Conservation (phyloP, 2,329 filamentous ascomycete genomes). For the Niveomyces coronatus region DNA sequence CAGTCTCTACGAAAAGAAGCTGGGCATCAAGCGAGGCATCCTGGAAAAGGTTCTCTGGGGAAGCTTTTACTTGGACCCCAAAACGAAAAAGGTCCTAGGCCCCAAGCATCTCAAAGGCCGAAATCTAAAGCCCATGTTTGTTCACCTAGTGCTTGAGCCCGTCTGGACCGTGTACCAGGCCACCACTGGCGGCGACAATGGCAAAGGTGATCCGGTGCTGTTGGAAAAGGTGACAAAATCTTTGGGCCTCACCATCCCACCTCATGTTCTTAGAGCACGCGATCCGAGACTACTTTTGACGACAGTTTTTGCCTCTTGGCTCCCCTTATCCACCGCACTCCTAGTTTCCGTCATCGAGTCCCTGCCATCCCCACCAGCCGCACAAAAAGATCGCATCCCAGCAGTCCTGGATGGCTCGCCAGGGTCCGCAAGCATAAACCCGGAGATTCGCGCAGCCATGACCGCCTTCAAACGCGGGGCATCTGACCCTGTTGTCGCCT, state of each 20-base stretch:
- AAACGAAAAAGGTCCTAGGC: slow-evolving; percentile 86
- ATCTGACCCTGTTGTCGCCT: slow-evolving; percentile 75
- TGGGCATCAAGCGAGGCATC: slow-evolving; percentile 79
- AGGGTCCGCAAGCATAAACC: slow-evolving; percentile 60
- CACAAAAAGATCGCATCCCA: slow-evolving; percentile 72
- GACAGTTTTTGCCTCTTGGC: slow-evolving; percentile 78
- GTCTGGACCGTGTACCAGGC: slow-evolving; percentile 95
- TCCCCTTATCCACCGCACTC: slow-evolving; percentile 84
- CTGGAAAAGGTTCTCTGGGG: slow-evolving; percentile 96
- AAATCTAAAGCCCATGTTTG: slow-evolving; percentile 90
- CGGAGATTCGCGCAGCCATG: slow-evolving; percentile 68
- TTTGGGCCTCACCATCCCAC: slow-evolving; percentile 69
- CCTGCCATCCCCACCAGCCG: slow-evolving; percentile 69
- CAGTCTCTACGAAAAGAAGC: slow-evolving; percentile 86
- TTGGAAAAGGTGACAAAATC: slow-evolving; percentile 95
- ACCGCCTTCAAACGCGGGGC: slow-evolving; percentile 61
- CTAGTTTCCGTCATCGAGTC: slow-evolving; percentile 92
- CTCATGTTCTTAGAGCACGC: slow-evolving; percentile 73
- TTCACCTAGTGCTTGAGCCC: slow-evolving; percentile 88
- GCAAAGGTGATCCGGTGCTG: slow-evolving; percentile 70
- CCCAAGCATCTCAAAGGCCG: slow-evolving; percentile 89
- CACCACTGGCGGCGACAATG: slow-evolving; percentile 70
- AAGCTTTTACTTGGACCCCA: slow-evolving; percentile 91
- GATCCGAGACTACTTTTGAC: slow-evolving; percentile 78
- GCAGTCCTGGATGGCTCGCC: slow-evolving; percentile 72